Conservation (phyloP, 495 filamentous ascomycete species). For the Penicillium herquei region DNA sequence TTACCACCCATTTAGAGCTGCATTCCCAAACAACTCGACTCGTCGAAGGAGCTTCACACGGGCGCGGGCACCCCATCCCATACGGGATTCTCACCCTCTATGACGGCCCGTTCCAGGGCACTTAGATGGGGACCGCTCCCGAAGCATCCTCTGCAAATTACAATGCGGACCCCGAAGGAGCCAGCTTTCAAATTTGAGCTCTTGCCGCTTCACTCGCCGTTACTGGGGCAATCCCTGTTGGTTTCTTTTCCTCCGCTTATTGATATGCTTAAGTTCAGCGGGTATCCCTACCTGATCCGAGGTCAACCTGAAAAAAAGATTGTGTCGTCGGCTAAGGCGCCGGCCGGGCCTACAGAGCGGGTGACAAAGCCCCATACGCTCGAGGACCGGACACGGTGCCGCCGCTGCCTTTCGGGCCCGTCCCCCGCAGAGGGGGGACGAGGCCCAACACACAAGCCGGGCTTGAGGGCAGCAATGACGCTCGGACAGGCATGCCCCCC, state of each 20-base stretch:
- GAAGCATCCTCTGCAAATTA: conserved; percentile 67
- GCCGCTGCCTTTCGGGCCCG: conserved; percentile 46
- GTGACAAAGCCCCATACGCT: conserved; percentile 44
- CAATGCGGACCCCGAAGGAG: conserved; percentile 54
- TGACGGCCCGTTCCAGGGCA: conserved; percentile 61
- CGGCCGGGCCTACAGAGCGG: conserved; percentile 21
- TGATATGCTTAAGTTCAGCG: conserved; percentile 64
- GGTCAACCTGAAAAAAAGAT: conserved; percentile 48
- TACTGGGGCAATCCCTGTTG: conserved; percentile 48
- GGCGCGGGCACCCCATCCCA: conserved; percentile 44
- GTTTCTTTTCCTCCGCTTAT: conserved; percentile 5
- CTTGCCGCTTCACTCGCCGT: conserved; percentile 45
- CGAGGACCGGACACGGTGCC: conserved; percentile 36
- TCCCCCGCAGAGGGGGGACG: conserved; percentile 11
- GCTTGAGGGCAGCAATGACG: conserved; percentile 40
- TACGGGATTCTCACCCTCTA: conserved; percentile 63
- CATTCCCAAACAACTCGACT: conserved; percentile 30
- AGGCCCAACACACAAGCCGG: conserved; percentile 1
- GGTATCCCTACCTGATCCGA: conserved; percentile 69
- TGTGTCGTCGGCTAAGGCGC: conserved; percentile 15
- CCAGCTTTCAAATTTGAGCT: conserved; percentile 68
- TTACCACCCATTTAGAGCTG: conserved; percentile 42
- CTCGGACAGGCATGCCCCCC: conserved; percentile 46
- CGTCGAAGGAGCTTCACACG: conserved; percentile 48
- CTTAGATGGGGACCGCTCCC: conserved; percentile 50